phyloP scores from a whole-genome alignment of 1,284 basidiomycete genomes.

The Naganishia sp. region DNA sequence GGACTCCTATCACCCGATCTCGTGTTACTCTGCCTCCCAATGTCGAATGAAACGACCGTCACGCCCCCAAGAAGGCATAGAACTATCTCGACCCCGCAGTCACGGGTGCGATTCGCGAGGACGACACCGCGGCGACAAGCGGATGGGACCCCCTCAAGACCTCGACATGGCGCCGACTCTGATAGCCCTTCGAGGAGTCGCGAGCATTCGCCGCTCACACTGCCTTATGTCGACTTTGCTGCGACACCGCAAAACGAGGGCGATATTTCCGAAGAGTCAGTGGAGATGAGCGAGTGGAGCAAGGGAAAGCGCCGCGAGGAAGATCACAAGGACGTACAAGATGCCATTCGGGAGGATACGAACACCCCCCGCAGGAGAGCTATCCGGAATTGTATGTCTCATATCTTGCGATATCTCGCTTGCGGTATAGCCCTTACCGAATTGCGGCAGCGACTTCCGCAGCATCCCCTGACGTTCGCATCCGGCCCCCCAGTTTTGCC shows the following conservation, averaged over 20 bases:
- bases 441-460: background rate
- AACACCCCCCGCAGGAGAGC: slow-evolving; percentile 12
- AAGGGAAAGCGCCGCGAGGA: background rate
- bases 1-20: no score
- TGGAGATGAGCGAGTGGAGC: slow-evolving; percentile 4
- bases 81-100: background rate
- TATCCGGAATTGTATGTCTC: slow-evolving; percentile 1
- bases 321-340: background rate
- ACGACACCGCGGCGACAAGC: background rate
- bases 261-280: slow-evolving; percentile 14
- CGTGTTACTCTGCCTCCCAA: no score
- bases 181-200: slow-evolving; percentile 13
- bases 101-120: slow-evolving; percentile 5
- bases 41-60: background rate
- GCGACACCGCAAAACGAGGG: background rate
- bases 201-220: slow-evolving; percentile 10
- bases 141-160: background rate
- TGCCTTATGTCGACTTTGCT: slow-evolving; percentile 14
- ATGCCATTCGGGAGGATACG: background rate
- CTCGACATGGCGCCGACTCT: background rate
- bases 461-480: background rate
- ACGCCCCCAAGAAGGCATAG: slow-evolving; percentile 8
- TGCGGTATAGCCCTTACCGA: background rate
- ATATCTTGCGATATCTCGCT: no score
- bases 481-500: slow-evolving; percentile 18